Base-by-base conservation (phyloP, 2,329 filamentous ascomycete genomes). In the Sporothrix dimorphospora region DNA sequence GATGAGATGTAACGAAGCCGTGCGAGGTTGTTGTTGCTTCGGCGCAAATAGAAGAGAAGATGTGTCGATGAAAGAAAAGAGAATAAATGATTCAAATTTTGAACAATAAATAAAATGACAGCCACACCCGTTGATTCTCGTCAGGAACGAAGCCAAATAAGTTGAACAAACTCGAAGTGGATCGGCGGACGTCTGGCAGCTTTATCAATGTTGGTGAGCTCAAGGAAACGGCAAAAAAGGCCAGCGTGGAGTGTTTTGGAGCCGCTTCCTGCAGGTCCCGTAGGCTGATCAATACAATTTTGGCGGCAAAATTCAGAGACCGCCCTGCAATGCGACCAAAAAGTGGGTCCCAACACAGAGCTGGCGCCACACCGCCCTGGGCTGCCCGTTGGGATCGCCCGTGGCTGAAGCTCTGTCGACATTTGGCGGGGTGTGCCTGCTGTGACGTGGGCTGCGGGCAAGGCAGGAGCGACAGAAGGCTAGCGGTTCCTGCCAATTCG, bases 171-270 rank as follows among this genome's bases (percentile, higher is more conserved):
- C 30, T 9, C 12, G 34, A 6, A 14, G n/a, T 16, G n/a, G n/a
- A 9, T 65, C n/a, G n/a, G 59, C 7, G 38, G 38, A 14, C 9
- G 21, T 24, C 21, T 27, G 59, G 27, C 38, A 42, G 38, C 38
- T 65, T 65, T 65, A 65, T 65, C 34, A 11, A 12, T 42, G 59
- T 19, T 45, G 38, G 21, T 14, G 59, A 65, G 3, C 4, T 45
- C 38, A 14, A 45, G 5, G 59, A 63, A 11, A 11, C 59, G 59
- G 59, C 59, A 65, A 81, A 83, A 81, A 79, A 84, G 82, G 82
- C 82, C 82, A 84, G 78, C 81, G 81, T 84, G 82, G 81, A 84
- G 79, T 69, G 57, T 70, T n/a, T 67, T 63, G 42, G 49, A 11
- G 30, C 72, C 70, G 27, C 24, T 38, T 8, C 1, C 19, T 24